Conservation (phyloP, 495 filamentous ascomycete genomes). For the Pseudoneurospora amorphoporcata region DNA sequence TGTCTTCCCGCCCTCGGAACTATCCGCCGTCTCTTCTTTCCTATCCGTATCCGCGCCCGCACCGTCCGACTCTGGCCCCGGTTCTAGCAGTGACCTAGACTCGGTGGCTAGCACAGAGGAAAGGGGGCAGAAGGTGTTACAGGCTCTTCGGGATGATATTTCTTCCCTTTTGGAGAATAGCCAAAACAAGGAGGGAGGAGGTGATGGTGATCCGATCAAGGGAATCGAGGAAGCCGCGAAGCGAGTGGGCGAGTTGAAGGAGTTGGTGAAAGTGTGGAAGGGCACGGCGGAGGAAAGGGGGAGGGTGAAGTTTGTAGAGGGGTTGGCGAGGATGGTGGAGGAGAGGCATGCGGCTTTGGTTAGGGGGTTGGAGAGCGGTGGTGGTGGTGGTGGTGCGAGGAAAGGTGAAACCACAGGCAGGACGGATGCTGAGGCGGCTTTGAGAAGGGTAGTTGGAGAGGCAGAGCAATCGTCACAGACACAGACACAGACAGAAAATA, state of each 20-base stretch:
- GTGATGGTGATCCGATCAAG: constrained; percentile 30
- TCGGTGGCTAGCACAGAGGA: constrained; percentile 56
- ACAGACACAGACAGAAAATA: constrained; percentile 14
- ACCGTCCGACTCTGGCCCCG: constrained; percentile 29
- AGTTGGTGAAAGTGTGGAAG: constrained; percentile 72
- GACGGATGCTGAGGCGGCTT: constrained; percentile 4
- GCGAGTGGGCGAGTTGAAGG: constrained; percentile 62
- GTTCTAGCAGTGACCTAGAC: background rate
- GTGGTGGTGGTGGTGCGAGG: constrained; percentile 9
- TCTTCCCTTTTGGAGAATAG: constrained; percentile 41
- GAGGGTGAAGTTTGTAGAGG: constrained; percentile 68
- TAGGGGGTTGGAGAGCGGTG: constrained; percentile 31
- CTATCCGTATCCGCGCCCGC: constrained; percentile 70
- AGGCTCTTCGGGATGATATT: constrained; percentile 62
- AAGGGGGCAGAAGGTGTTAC: constrained; percentile 65
- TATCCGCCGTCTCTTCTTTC: constrained; percentile 62
- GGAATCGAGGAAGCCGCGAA: constrained; percentile 58
- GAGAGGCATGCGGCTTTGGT: constrained; percentile 47
- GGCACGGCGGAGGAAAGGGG: constrained; percentile 90
- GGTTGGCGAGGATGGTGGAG: constrained; percentile 53
- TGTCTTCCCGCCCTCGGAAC: constrained; percentile 72
- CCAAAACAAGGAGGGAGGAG: constrained; percentile 24
- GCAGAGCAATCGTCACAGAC: constrained; percentile 8
- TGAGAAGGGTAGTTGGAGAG: constrained; percentile 1
- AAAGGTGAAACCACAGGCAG: constrained; percentile 1